These are phyloP conservation scores for Ophiostoma sp. DNA, from an alignment of 2,329 filamentous ascomycete genomes.

Conservation along the genomic window DNA sequence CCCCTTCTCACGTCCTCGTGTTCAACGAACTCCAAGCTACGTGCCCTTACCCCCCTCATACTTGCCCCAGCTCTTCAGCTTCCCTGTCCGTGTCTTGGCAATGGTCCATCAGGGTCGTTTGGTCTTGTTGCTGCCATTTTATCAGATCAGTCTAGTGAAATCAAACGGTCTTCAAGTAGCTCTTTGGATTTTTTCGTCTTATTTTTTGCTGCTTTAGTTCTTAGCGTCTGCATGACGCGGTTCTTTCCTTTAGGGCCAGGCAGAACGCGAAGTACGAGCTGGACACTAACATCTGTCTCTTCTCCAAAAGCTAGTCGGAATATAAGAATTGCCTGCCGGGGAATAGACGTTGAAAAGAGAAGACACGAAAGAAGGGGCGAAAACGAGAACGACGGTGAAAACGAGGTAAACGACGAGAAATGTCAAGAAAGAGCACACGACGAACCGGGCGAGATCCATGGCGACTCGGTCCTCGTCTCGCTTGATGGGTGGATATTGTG, in stretches of 20 bases:
- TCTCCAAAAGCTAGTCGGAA: not conserved
- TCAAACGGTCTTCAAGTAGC: not conserved
- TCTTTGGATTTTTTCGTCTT: not conserved
- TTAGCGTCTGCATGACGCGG: not conserved
- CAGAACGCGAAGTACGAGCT: not conserved
- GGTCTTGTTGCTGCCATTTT: not conserved
- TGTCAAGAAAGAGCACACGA: not conserved
- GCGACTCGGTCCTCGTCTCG: too few species aligned
- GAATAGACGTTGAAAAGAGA: not conserved
- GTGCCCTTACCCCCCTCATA: not conserved
- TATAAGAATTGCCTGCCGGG: not conserved
- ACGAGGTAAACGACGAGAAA: not conserved
- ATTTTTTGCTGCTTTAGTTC: not conserved
- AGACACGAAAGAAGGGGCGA: not conserved
- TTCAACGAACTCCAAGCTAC: not conserved
- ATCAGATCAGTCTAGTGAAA: not conserved
- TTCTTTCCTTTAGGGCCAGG: not conserved
- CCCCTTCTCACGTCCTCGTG: not conserved
- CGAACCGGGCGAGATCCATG: too few species aligned
- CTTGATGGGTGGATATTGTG: too few species aligned
- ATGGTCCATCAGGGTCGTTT: not conserved
- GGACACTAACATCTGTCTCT: not conserved
- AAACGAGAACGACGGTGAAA: not conserved
- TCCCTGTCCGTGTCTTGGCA: not conserved
- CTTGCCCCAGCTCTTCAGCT: not conserved